These are phyloP conservation scores for Somion occarium DNA, from an alignment of 1,284 basidiomycete species.

Conservation along the genomic window DNA sequence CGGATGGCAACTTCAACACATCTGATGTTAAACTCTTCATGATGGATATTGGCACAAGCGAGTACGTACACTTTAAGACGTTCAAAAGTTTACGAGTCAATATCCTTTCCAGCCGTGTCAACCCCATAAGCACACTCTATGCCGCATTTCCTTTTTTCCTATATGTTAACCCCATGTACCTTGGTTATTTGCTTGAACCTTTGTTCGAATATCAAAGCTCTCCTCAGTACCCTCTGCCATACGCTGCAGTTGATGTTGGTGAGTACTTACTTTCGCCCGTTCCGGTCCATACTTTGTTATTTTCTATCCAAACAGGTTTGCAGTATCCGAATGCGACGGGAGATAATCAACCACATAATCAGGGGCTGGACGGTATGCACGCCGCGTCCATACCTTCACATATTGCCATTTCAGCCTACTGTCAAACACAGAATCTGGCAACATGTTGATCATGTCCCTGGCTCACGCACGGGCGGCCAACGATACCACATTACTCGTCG, in stretches of 20 bases:
- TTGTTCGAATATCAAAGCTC: slow-evolving; percentile 35
- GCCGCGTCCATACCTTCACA: not conserved
- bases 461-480: slow-evolving; percentile 58
- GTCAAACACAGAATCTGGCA: slow-evolving; percentile 61
- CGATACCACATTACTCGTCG: slow-evolving; percentile 44
- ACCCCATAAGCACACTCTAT: slow-evolving; percentile 43
- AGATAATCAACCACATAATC: slow-evolving; percentile 19
- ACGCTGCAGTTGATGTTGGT: slow-evolving; percentile 37
- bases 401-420: not conserved
- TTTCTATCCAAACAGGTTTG: slow-evolving; percentile 4
- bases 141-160: slow-evolving; percentile 39
- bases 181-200: slow-evolving; percentile 35
- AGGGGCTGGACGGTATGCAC: slow-evolving; percentile 12
- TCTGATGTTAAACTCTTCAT: slow-evolving; percentile 40
- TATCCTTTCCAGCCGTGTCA: slow-evolving; percentile 26
- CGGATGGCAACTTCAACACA: slow-evolving; percentile 27
- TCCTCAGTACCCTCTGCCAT: slow-evolving; percentile 21
- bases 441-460: slow-evolving; percentile 69
- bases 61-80: too few relatives aligned
- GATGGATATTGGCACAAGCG: slow-evolving; percentile 32
- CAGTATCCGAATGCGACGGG: slow-evolving; percentile 24
- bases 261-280: too few relatives aligned
- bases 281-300: too few relatives aligned
- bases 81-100: slow-evolving; percentile 10
- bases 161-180: slow-evolving; percentile 37